These are phyloP conservation scores for Calonectria fujianensis DNA, from an alignment of 2,329 filamentous ascomycete species.

Conservation along the genomic window DNA sequence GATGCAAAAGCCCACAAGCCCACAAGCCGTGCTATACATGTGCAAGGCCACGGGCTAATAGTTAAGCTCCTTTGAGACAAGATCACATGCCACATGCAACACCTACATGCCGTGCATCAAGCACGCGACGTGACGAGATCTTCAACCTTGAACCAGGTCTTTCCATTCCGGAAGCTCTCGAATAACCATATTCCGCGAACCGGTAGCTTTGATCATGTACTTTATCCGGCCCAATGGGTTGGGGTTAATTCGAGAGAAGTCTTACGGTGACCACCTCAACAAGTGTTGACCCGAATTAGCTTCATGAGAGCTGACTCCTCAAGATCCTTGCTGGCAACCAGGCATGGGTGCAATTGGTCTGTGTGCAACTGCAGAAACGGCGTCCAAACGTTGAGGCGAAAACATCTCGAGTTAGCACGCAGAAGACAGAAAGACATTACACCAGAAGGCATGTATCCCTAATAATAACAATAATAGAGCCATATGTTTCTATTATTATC, in stretches of 20 bases:
- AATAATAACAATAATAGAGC: background rate
- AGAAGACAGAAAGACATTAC: background rate
- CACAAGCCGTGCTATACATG: background rate
- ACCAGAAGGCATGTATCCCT: background rate
- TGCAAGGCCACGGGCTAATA: background rate
- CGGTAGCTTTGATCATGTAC: background rate
- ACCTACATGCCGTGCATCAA: constrained; percentile 25
- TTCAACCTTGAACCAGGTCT: constrained; percentile 28
- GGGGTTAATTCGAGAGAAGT: background rate
- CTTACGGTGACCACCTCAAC: background rate
- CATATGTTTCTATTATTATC: background rate
- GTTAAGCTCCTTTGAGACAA: constrained; percentile 10
- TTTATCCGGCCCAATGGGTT: background rate
- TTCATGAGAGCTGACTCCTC: background rate
- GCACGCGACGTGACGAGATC: constrained; percentile 25
- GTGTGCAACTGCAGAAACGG: constrained; percentile 7
- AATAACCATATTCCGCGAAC: background rate
- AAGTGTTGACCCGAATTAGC: background rate
- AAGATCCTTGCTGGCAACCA: constrained; percentile 7
- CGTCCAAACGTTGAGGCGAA: background rate
- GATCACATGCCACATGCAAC: constrained; percentile 31
- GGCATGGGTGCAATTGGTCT: constrained; percentile 18
- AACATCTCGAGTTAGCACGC: background rate
- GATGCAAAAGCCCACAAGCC: background rate
- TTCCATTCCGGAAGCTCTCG: constrained; percentile 33